These are phyloP conservation scores for Ramichloridium luteum DNA, from an alignment of 2,329 filamentous ascomycete species.

Conservation along the genomic window DNA sequence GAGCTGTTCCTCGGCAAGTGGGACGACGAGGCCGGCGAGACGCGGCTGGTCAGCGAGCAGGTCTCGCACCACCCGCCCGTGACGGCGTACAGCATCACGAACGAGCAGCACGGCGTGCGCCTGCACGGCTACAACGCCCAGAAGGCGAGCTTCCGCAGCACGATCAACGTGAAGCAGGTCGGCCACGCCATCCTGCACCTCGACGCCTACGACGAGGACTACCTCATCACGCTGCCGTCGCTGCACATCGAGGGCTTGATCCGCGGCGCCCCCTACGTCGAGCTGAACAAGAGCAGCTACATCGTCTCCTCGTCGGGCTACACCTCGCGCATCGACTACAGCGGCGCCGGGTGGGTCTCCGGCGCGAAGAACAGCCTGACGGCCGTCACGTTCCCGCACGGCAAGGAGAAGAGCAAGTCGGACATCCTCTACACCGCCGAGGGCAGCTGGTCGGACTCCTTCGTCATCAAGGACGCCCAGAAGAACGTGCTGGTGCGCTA, in stretches of 20 bases:
- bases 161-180: conserved; percentile 70
- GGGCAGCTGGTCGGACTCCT: conserved; percentile 81
- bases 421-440: conserved; percentile 68
- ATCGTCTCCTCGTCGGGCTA: conserved; percentile 81
- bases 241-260: conserved; percentile 92
- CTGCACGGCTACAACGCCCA: conserved; percentile 84
- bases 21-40: conserved; percentile 70
- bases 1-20: conserved; percentile 89
- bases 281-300: conserved; percentile 73
- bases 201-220: conserved; percentile 54
- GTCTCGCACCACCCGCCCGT: conserved; percentile 93
- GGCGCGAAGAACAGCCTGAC: conserved; percentile 90
- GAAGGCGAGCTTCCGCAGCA: conserved; percentile 86
- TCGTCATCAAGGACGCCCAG: conserved; percentile 61
- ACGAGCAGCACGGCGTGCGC: conserved; percentile 66
- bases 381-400: conserved; percentile 59
- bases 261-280: conserved; percentile 74
- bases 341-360: conserved; percentile 83
- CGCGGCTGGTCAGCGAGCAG: conserved; percentile 83
- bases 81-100: conserved; percentile 87
- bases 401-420: conserved; percentile 46
- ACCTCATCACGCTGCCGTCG: conserved; percentile 81
- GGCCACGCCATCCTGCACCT: conserved; percentile 77
- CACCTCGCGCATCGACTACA: conserved; percentile 83
- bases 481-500: conserved; percentile 34